Conservation (phyloP, 2,329 filamentous ascomycete species). For the Aspergillus sp. region DNA sequence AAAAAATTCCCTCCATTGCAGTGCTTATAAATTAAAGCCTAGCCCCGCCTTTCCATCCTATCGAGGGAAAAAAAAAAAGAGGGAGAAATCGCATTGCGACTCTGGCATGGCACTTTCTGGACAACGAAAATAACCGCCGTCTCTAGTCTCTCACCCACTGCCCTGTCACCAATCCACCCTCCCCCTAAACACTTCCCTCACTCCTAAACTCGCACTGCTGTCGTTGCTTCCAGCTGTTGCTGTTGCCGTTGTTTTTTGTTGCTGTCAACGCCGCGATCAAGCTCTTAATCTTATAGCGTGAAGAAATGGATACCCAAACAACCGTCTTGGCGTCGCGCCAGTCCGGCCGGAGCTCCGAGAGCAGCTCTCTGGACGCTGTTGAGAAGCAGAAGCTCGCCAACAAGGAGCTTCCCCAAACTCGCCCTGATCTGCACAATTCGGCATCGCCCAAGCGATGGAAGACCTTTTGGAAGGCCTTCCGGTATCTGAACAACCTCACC, state of each 20-base stretch:
- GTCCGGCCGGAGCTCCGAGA: conserved; percentile 31
- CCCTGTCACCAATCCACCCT: not conserved
- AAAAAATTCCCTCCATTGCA: conserved; percentile 12
- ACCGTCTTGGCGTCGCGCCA: conserved; percentile 24
- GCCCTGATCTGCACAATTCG: conserved; percentile 44
- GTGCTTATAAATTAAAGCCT: conserved; percentile 23
- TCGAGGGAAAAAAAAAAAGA: conserved; percentile 9
- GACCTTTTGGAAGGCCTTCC: conserved; percentile 55
- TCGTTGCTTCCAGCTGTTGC: not conserved
- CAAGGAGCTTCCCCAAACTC: conserved; percentile 1
- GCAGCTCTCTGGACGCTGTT: conserved; percentile 30
- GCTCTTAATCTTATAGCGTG: not conserved
- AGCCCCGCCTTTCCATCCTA: conserved; percentile 18
- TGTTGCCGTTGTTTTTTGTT: not conserved
- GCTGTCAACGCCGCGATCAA: not conserved
- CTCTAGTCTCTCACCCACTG: conserved; percentile 1
- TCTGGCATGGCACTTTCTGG: conserved; percentile 15
- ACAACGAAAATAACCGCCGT: conserved; percentile 2
- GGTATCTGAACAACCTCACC: conserved; percentile 52
- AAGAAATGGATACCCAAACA: conserved; percentile 23
- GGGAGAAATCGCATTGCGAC: not conserved
- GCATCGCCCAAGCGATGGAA: conserved; percentile 53
- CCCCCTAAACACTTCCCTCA: not conserved
- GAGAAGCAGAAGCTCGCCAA: conserved; percentile 28
- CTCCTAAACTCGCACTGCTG: not conserved